These are phyloP conservation scores for Aureobasidium subglaciale DNA, from an alignment of 2,329 filamentous ascomycete species.

Conservation along the genomic window DNA sequence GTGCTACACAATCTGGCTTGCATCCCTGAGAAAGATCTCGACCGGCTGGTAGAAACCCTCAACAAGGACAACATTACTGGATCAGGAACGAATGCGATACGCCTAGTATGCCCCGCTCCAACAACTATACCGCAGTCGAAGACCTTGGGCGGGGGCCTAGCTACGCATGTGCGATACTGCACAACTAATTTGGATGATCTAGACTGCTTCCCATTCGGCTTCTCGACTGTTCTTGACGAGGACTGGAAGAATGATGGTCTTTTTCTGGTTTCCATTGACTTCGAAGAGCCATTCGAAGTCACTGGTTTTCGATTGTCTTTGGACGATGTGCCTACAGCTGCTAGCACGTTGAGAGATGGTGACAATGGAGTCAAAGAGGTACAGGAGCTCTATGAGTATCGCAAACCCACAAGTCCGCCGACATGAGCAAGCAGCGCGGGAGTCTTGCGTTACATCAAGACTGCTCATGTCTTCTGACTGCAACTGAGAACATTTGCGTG, in stretches of 20 bases:
- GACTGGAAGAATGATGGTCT: not conserved
- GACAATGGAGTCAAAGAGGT: not conserved
- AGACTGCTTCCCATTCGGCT: not conserved
- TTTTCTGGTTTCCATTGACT: not conserved
- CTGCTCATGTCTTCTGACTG: no score
- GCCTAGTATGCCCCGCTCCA: not conserved
- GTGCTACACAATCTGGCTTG: not conserved
- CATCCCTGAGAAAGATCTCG: not conserved
- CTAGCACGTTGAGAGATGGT: not conserved
- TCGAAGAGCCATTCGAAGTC: not conserved
- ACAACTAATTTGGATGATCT: not conserved
- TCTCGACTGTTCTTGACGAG: not conserved
- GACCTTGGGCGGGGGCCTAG: not conserved
- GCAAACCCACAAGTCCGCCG: no score
- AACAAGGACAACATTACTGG: not conserved
- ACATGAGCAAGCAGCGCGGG: no score
- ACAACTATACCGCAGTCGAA: not conserved
- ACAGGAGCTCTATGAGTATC: not conserved
- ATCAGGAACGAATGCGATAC: not conserved
- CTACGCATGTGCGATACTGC: not conserved
- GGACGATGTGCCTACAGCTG: not conserved
- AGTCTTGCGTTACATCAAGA: no score
- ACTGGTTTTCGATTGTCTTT: not conserved
- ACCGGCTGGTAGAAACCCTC: not conserved
- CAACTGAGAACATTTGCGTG: no score